A percentile compares a stretch with the other conserved stretches of the same genome.
phyloP scores from a whole-genome alignment of 768 basidiomycete species.

The Panaeolus cyanescens region DNA sequence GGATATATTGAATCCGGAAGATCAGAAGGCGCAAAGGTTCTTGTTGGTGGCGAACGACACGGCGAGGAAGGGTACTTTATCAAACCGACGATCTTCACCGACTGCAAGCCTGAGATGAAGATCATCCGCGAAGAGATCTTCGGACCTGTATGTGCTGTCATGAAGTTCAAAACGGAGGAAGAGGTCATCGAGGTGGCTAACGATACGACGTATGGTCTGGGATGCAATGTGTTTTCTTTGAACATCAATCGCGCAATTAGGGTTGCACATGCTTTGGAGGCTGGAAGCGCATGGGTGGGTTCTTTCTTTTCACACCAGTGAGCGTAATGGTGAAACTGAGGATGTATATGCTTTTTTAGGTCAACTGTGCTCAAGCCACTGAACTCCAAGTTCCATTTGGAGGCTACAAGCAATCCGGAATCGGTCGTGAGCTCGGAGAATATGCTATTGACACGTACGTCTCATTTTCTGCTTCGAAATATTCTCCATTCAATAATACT shows the following conservation, averaged over 20 bases:
- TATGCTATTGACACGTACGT: conserved; percentile 59
- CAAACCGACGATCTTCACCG: conserved; percentile 68
- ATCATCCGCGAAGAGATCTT: conserved; percentile 75
- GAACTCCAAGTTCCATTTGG: conserved; percentile 63
- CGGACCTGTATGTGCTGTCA: conserved; percentile 72
- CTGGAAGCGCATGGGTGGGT: conserved; percentile 12
- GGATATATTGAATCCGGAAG: conserved; percentile 76
- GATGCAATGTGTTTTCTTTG: conserved; percentile 73
- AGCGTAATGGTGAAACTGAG: background rate
- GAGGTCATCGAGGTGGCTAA: conserved; percentile 69
- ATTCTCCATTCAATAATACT: background rate
- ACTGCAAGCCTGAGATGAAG: conserved; percentile 63
- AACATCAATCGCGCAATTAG: conserved; percentile 65
- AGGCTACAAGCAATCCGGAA: conserved; percentile 74
- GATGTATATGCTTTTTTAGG: conserved; percentile 18
- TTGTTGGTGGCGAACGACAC: conserved; percentile 58
- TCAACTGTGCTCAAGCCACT: conserved; percentile 45
- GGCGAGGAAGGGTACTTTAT: conserved; percentile 72
- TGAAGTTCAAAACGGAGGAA: conserved; percentile 67
- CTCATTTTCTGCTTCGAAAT: background rate
- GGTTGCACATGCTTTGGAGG: conserved; percentile 56
- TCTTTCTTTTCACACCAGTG: conserved; percentile 7
- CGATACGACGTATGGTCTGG: conserved; percentile 78
- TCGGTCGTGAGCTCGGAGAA: conserved; percentile 71
- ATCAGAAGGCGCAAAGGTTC: conserved; percentile 64